Conservation (phyloP, 2,329 filamentous ascomycete species). For the Fusarium torreyae region DNA sequence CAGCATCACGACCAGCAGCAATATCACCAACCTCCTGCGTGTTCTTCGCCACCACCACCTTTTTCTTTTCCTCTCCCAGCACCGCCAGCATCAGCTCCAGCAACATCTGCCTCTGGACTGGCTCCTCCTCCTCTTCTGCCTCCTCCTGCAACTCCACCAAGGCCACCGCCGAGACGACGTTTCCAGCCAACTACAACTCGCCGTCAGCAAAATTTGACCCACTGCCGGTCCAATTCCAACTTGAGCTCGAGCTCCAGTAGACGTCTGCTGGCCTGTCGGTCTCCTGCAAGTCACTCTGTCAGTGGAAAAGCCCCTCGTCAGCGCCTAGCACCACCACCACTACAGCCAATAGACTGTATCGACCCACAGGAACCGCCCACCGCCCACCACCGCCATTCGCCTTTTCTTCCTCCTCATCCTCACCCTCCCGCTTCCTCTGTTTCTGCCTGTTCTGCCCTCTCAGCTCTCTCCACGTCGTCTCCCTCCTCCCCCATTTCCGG, state of each 20-base stretch:
- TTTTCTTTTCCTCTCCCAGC: slow-evolving; percentile 26
- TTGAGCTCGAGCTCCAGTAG: slow-evolving; percentile 34
- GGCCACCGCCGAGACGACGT: slow-evolving; percentile 42
- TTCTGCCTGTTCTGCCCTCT: slow-evolving; percentile 44
- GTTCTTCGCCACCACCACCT: slow-evolving; percentile 36
- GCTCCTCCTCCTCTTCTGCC: slow-evolving; percentile 41
- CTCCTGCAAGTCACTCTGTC: slow-evolving; percentile 43
- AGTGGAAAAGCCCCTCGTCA: slow-evolving; percentile 48
- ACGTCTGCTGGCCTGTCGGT: slow-evolving; percentile 42
- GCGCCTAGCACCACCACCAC: slow-evolving; percentile 38
- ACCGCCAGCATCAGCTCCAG: slow-evolving; percentile 38
- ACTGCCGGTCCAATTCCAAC: slow-evolving; percentile 46
- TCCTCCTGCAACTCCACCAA: slow-evolving; percentile 38
- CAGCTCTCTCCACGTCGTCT: slow-evolving; percentile 42
- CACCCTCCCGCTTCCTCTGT: slow-evolving; percentile 45
- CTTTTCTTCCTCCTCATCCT: slow-evolving; percentile 53
- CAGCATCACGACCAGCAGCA: slow-evolving; percentile 30
- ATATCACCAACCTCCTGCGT: slow-evolving; percentile 22
- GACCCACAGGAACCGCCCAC: slow-evolving; percentile 45
- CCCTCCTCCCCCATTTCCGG: slow-evolving; percentile 39
- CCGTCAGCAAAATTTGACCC: slow-evolving; percentile 47
- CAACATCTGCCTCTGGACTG: slow-evolving; percentile 35
- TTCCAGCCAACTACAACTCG: slow-evolving; percentile 49
- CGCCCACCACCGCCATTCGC: slow-evolving; percentile 48
- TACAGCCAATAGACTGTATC: slow-evolving; percentile 33